phyloP scores from a whole-genome alignment of 331 rosid genomes.

The Malus hybrid region DNA sequence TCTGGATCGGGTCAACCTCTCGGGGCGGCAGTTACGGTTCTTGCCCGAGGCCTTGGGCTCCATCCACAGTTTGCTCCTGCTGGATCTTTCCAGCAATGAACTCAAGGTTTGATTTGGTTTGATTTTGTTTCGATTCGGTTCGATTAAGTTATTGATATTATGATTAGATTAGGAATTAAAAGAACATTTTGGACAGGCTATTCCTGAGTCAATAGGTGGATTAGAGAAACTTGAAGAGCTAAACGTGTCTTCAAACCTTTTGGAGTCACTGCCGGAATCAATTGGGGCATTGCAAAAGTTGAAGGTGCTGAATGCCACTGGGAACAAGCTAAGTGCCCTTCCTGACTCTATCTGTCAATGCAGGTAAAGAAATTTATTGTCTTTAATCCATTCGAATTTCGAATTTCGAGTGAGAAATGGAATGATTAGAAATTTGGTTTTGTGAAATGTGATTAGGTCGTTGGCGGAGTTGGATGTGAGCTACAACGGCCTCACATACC shows the following conservation, averaged over 20 bases:
- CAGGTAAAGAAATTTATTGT: slow-evolving; percentile 34
- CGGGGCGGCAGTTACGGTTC: slow-evolving; percentile 34
- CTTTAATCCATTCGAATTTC: background rate
- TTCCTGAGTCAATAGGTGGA: slow-evolving; percentile 73
- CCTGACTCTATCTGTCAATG: slow-evolving; percentile 78
- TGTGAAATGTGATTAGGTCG: slow-evolving; percentile 38
- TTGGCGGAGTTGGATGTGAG: slow-evolving; percentile 87
- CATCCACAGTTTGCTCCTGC: slow-evolving; percentile 45
- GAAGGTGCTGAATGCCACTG: slow-evolving; percentile 61
- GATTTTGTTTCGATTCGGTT: background rate
- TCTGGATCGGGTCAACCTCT: slow-evolving; percentile 47
- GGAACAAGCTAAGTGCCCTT: slow-evolving; percentile 62
- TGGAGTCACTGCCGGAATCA: slow-evolving; percentile 67
- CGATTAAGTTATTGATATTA: background rate
- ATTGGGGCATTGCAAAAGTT: slow-evolving; percentile 73
- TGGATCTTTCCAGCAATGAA: slow-evolving; percentile 57
- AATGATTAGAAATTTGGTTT: background rate
- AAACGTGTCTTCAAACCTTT: slow-evolving; percentile 52
- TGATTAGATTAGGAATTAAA: background rate
- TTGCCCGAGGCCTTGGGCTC: slow-evolving; percentile 70
- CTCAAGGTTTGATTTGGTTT: slow-evolving; percentile 40
- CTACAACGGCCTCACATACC: slow-evolving; percentile 64
- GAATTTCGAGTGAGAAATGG: background rate
- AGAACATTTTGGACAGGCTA: slow-evolving; percentile 34
- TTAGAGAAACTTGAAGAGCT: slow-evolving; percentile 78